phyloP scores from a whole-genome alignment of 129 eudicot genomes.

The Pittosporum tobira region DNA sequence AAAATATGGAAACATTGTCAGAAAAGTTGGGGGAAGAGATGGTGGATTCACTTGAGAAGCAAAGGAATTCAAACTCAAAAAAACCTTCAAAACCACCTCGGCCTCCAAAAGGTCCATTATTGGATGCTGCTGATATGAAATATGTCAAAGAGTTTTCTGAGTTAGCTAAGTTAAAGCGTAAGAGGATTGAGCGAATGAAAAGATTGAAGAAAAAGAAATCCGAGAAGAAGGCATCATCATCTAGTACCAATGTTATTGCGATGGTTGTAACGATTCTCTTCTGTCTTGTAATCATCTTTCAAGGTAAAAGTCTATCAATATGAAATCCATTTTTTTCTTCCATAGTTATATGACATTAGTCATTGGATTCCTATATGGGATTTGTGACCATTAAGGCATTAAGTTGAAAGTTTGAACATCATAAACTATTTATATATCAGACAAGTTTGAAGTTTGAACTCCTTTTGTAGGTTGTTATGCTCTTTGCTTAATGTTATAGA shows the following conservation, averaged over 20 bases:
- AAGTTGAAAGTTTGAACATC: not conserved
- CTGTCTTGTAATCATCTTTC: constrained; percentile 35
- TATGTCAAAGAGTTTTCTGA: constrained; percentile 38
- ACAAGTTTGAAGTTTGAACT: not conserved
- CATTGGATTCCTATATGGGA: not conserved
- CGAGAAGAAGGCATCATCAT: constrained; percentile 29
- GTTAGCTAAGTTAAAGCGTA: constrained; percentile 34
- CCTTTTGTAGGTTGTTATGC: not conserved
- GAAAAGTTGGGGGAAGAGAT: constrained; percentile 17
- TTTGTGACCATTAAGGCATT: not conserved
- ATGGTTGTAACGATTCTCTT: constrained; percentile 31
- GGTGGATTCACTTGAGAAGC: constrained; percentile 9
- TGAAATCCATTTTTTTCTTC: not conserved
- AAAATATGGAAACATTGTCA: constrained; percentile 6
- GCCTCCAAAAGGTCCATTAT: constrained; percentile 39
- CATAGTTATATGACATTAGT: not conserved
- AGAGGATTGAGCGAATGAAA: constrained; percentile 29
- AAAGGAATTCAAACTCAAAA: constrained; percentile 17
- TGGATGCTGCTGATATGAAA: constrained; percentile 38
- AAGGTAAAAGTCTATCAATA: constrained; percentile 23
- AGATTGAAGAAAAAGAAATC: constrained; percentile 25
- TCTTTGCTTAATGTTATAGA: not conserved
- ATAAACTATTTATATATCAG: not conserved
- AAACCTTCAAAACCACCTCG: constrained; percentile 41
- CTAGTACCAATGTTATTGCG: constrained; percentile 18